phyloP scores from a whole-genome alignment of 495 filamentous ascomycete species.

The Annulohypoxylon nitens region DNA sequence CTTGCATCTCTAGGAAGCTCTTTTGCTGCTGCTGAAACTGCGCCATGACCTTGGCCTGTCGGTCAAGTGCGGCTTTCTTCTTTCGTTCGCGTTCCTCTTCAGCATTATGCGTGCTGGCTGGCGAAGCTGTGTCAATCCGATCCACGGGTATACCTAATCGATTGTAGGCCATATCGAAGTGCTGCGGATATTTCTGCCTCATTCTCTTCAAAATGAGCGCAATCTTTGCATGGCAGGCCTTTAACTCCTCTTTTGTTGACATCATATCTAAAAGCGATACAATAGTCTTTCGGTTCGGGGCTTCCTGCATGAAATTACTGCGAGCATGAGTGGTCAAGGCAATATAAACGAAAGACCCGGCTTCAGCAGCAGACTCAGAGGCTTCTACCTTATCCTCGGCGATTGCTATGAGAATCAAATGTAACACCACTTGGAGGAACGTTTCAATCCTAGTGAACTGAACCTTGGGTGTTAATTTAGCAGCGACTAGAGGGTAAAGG shows the following conservation, averaged over 20 bases:
- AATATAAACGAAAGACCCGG: constrained; percentile 74
- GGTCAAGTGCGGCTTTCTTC: constrained; percentile 87
- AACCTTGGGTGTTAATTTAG: constrained; percentile 74
- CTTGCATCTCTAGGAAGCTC: constrained; percentile 88
- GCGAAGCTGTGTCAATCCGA: constrained; percentile 66
- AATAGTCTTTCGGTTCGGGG: constrained; percentile 71
- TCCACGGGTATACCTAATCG: constrained; percentile 64
- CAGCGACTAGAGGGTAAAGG: constrained; percentile 76
- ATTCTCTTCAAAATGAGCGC: constrained; percentile 86
- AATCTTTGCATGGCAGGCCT: constrained; percentile 86
- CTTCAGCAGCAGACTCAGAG: constrained; percentile 54
- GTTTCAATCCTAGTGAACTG: constrained; percentile 87
- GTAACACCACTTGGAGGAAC: constrained; percentile 90
- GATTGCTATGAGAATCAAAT: constrained; percentile 85
- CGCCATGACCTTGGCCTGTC: constrained; percentile 94
- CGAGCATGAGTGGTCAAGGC: constrained; percentile 72
- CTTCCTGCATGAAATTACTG: constrained; percentile 66
- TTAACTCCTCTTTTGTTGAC: constrained; percentile 77
- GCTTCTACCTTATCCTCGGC: constrained; percentile 80
- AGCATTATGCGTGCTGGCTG: constrained; percentile 65
- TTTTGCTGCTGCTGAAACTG: constrained; percentile 98
- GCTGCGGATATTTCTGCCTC: constrained; percentile 79
- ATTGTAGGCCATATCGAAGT: constrained; percentile 73
- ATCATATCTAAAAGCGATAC: constrained; percentile 81
- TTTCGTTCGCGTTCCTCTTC: constrained; percentile 83